Conservation (phyloP, 768 basidiomycete genomes). For the Lyophyllum decastes region DNA sequence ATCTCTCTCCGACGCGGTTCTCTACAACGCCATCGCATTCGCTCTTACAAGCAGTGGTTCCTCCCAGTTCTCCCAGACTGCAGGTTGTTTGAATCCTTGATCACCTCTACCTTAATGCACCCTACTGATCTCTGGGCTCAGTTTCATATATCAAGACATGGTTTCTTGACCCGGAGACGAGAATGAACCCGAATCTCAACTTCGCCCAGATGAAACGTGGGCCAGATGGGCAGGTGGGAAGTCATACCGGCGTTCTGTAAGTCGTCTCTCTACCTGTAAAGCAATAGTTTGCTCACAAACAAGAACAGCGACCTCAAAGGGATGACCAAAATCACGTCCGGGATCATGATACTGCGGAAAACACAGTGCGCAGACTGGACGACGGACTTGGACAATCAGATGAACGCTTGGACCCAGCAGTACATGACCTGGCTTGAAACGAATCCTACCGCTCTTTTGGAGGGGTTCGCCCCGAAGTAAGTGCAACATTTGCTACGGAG, state of each 20-base stretch:
- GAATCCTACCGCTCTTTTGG: constrained; percentile 45
- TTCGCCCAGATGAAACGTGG: constrained; percentile 55
- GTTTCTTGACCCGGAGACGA: constrained; percentile 59
- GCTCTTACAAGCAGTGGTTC: constrained; percentile 39
- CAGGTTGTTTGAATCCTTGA: constrained; percentile 28
- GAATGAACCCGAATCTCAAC: constrained; percentile 67
- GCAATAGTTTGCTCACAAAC: background rate
- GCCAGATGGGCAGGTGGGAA: constrained; percentile 38
- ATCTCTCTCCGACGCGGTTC: constrained; percentile 56
- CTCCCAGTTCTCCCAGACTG: constrained; percentile 41
- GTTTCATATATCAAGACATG: constrained; percentile 52
- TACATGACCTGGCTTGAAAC: constrained; percentile 61
- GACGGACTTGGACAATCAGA: constrained; percentile 43
- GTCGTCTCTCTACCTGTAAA: constrained; percentile 18
- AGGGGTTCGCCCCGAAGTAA: constrained; percentile 51
- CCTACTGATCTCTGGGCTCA: constrained; percentile 11
- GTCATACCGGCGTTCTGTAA: constrained; percentile 57
- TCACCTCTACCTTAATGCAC: background rate
- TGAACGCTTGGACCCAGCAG: constrained; percentile 51
- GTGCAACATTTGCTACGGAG: constrained; percentile 10
- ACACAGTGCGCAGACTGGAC: constrained; percentile 56
- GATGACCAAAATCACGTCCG: constrained; percentile 31
- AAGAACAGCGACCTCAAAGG: constrained; percentile 53
- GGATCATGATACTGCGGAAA: constrained; percentile 20
- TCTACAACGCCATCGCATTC: constrained; percentile 63